Base-by-base conservation (phyloP, 768 basidiomycete genomes). In the Agaricus blazei region DNA sequence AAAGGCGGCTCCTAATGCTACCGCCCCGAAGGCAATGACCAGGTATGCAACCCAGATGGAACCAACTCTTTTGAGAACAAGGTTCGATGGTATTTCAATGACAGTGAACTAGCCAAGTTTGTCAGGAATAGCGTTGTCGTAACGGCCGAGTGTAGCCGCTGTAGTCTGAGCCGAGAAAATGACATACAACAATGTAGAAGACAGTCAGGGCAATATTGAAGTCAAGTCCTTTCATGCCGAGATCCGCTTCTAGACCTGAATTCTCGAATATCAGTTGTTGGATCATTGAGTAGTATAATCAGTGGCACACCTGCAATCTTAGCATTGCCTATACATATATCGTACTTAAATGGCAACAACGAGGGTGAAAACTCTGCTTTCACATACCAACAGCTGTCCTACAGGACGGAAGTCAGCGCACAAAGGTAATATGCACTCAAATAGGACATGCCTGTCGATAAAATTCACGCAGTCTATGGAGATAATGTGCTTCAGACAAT, bases 21-120 rank as follows among this genome's bases (percentile, higher is more conserved):
- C 59, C 5, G 68, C 57, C 4, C 76, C 75, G 54, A 76, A 76
- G 2, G 59, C 55, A 23, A 71, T 61, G 37, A 75, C 68, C 51
- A 75, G 64, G 12, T 70, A 62, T 5, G 72, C 74, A 23, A 75
- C 62, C 66, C 68, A 73, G 2, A 65, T 60, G 0, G 76, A 71
- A 7, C 76, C 76, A 49, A 73, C 70, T 31, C 63, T 69, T 57
- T 77, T 77, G 43, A 75, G 63, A 3, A 67, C 64, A 3, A 77
- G 66, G 52, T 77, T 77, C n/a, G 74, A 73, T 0, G 76, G 76
- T 24, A 76, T 65, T 52, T 76, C 74, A 1, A 68, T 60, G 41
- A 67, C 51, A 41, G 70, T 70, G 52, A 68, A 74, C 73, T 77
- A 52, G 27, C 19, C 19, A 19, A 19, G 19, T 19, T 19, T 19